phyloP scores from a whole-genome alignment of 2,329 filamentous ascomycete species.

The Phialophora chinensis region DNA sequence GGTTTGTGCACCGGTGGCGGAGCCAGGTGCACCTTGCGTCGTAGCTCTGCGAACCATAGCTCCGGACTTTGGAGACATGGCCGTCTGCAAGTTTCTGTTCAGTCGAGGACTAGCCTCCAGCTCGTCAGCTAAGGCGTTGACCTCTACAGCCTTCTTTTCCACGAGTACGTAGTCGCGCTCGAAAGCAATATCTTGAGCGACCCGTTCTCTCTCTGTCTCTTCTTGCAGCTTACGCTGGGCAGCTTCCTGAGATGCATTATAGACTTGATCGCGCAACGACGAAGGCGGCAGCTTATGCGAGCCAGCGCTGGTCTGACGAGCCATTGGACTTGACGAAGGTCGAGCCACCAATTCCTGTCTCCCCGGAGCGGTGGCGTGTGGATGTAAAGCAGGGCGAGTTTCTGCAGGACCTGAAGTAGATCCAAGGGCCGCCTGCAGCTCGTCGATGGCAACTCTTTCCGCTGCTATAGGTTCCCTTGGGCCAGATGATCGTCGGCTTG shows the following conservation, averaged over 20 bases:
- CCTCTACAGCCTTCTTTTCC: conserved; percentile 92
- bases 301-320: conserved; percentile 65
- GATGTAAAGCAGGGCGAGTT: conserved; percentile 44
- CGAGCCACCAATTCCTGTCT: conserved; percentile 48
- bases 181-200: conserved; percentile 84
- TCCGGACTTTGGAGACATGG: conserved; percentile 62
- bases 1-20: conserved; percentile 71
- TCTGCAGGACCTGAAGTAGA: conserved; percentile 39
- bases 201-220: conserved; percentile 63
- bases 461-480: conserved; percentile 32
- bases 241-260: conserved; percentile 46
- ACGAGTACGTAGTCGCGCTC: conserved; percentile 95
- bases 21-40: conserved; percentile 73
- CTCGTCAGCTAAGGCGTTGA: conserved; percentile 96
- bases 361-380: conserved; percentile 49
- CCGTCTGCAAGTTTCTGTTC: conserved; percentile 54
- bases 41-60: conserved; percentile 77
- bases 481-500: conserved; percentile 30
- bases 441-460: conserved; percentile 26
- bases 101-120: conserved; percentile 80
- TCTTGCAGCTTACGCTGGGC: conserved; percentile 44
- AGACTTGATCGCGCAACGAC: conserved; percentile 55
- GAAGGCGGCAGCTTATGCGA: conserved; percentile 46
- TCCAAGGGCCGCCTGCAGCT: conserved; percentile 31
- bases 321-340: conserved; percentile 55